Percentiles rank a stretch among this genome's conserved stretches.
These are phyloP conservation scores for Monilinia polystroma DNA, from an alignment of 2,329 filamentous ascomycete species.

Conservation along the genomic window DNA sequence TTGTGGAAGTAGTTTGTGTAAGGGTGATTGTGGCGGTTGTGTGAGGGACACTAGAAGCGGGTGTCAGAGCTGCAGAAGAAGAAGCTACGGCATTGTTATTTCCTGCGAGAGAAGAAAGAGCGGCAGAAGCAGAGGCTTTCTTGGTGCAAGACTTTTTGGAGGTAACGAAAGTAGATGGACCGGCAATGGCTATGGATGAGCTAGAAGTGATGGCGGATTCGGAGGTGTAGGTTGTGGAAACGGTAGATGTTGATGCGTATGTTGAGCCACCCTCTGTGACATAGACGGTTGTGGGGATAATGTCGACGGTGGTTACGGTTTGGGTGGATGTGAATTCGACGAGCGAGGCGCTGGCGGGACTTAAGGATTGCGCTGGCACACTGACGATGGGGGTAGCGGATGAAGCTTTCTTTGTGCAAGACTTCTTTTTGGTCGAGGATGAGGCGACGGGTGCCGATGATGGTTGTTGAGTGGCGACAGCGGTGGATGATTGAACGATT, in stretches of 20 bases:
- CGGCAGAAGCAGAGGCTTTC: not conserved
- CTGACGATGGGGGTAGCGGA: not conserved
- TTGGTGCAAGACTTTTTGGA: slow-evolving; percentile 19
- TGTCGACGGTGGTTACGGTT: not conserved
- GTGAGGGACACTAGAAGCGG: not conserved
- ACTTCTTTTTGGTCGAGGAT: not conserved
- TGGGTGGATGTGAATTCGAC: slow-evolving; percentile 1
- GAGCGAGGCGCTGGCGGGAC: not conserved
- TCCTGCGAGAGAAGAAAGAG: not conserved
- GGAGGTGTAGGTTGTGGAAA: not conserved
- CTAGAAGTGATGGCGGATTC: not conserved
- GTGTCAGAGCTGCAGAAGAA: slow-evolving; percentile 1
- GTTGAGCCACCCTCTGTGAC: not conserved
- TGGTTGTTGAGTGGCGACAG: not conserved
- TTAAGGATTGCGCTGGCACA: not conserved
- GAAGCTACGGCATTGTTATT: slow-evolving; percentile 1
- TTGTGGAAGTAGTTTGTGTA: not conserved
- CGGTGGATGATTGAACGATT: not conserved
- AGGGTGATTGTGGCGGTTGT: not conserved
- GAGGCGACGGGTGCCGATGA: not conserved
- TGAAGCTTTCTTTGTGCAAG: slow-evolving; percentile 10
- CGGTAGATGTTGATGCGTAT: not conserved
- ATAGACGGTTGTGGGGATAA: not conserved
- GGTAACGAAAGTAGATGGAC: slow-evolving; percentile 1
- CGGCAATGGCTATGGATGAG: not conserved